Conservation (phyloP, 1,139 yeast species). For the Tardiomyces digboiensis region DNA sequence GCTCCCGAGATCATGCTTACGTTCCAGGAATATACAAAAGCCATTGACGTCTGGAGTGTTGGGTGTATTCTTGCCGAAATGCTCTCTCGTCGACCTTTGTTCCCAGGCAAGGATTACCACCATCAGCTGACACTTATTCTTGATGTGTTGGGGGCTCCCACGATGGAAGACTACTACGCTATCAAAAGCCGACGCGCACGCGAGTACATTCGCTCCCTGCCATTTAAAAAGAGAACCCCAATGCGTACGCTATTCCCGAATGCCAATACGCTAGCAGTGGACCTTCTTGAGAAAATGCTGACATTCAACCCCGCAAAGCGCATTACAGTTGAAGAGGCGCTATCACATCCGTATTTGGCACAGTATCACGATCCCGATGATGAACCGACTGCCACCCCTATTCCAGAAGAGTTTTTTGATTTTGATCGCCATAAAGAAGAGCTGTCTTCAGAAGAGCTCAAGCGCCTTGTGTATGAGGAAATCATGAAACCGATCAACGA, state of each 20-base stretch:
- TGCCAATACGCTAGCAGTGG: conserved; percentile 64
- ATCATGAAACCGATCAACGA: conserved; percentile 25
- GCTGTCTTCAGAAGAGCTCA: conserved; percentile 59
- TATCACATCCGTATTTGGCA: conserved; percentile 70
- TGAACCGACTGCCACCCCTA: conserved; percentile 69
- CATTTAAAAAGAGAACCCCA: conserved; percentile 50
- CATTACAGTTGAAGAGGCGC: conserved; percentile 71
- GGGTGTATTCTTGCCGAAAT: conserved; percentile 96
- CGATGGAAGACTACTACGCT: conserved; percentile 67
- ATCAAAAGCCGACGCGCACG: conserved; percentile 81
- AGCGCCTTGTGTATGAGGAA: conserved; percentile 58
- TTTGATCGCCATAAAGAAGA: conserved; percentile 73
- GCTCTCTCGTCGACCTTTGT: conserved; percentile 76
- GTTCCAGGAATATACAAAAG: conserved; percentile 85
- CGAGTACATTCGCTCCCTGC: conserved; percentile 71
- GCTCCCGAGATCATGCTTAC: conserved; percentile 98
- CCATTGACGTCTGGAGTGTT: conserved; percentile 95
- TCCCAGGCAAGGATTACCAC: conserved; percentile 93
- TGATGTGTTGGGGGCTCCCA: conserved; percentile 87
- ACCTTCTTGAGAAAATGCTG: conserved; percentile 62
- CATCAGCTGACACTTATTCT: conserved; percentile 82
- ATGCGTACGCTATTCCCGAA: conserved; percentile 43
- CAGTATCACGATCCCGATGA: conserved; percentile 78
- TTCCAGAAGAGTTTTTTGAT: conserved; percentile 71
- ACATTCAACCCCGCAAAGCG: conserved; percentile 75